A percentile compares a stretch with the other conserved stretches of the same genome.
Evolutionary conservation across 208 protist species (phyloP).

Genomic region (Tritrichomonas musculus): DNA sequence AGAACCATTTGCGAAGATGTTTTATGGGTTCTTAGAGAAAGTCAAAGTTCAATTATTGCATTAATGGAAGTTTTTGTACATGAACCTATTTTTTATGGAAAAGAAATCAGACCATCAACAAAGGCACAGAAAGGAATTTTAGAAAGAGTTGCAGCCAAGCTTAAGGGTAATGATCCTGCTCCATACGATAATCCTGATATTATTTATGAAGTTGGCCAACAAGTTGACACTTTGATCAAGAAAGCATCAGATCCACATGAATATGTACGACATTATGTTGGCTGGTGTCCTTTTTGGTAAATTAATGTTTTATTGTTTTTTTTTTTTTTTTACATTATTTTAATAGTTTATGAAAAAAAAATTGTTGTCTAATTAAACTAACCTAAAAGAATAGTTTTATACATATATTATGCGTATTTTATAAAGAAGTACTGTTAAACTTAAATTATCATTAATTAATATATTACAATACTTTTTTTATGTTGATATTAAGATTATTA

Average conservation of each 20-base stretch:
- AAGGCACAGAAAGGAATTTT: too few relatives aligned
- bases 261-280: not conserved
- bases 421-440: too few relatives aligned
- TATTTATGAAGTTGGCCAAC: not conserved
- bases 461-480: too few relatives aligned
- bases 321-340: too few relatives aligned
- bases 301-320: too few relatives aligned
- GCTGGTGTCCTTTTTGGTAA: slow-evolving; percentile 30
- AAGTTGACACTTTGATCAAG: not conserved
- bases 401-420: too few relatives aligned
- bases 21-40: slow-evolving; percentile 33
- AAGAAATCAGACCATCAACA: not conserved
- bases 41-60: slow-evolving; percentile 42
- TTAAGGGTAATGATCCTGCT: not conserved
- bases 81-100: slow-evolving; percentile 43
- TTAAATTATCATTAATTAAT: too few relatives aligned
- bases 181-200: not conserved
- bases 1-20: slow-evolving; percentile 64
- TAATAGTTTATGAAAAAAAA: too few relatives aligned
- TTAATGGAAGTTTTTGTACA: slow-evolving; percentile 46
- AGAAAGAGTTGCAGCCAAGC: too few relatives aligned
- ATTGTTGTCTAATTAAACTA: too few relatives aligned
- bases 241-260: not conserved
- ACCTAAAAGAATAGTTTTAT: too few relatives aligned
- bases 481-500: too few relatives aligned